Evolutionary conservation across 2,329 filamentous ascomycete genomes (phyloP).

Genomic region (Lecanoromycetidae sp.): DNA sequence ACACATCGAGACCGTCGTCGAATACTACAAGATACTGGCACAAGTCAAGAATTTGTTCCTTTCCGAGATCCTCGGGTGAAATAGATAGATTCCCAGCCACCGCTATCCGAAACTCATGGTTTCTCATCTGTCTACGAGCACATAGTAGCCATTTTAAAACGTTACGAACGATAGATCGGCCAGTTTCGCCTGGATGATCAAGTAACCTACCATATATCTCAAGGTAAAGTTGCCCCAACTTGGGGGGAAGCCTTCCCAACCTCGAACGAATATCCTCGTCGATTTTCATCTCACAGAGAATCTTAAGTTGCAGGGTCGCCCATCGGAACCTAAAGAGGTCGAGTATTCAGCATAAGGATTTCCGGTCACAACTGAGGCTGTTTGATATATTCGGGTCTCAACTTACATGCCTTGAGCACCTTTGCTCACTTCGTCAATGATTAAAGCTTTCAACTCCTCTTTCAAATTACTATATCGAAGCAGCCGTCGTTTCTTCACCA

Average conservation of each 20-base stretch:
- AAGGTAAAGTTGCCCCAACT: neutral
- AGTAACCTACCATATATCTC: neutral
- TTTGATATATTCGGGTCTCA: neutral
- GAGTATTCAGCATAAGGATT: neutral
- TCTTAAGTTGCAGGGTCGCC: constrained; percentile 10
- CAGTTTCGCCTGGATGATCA: neutral
- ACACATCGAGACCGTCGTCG: constrained; percentile 21
- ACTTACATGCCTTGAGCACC: constrained; percentile 12
- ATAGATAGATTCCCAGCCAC: neutral
- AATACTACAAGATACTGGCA: constrained; percentile 24
- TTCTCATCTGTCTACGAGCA: neutral
- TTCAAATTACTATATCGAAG: constrained; percentile 1
- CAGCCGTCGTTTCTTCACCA: constrained; percentile 3
- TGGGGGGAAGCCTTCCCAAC: neutral
- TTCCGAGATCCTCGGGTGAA: constrained; percentile 14
- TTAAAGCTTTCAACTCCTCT: neutral
- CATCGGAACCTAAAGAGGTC: constrained; percentile 5
- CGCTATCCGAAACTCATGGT: neutral
- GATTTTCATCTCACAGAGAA: constrained; percentile 5
- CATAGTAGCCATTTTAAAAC: neutral
- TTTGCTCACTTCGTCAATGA: constrained; percentile 1
- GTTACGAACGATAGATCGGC: neutral
- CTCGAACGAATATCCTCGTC: neutral
- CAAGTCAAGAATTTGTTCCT: too few species aligned
- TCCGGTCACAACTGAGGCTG: neutral